phyloP scores from a whole-genome alignment of 345 rosid genomes.

The Lagerstroemia speciosa region DNA sequence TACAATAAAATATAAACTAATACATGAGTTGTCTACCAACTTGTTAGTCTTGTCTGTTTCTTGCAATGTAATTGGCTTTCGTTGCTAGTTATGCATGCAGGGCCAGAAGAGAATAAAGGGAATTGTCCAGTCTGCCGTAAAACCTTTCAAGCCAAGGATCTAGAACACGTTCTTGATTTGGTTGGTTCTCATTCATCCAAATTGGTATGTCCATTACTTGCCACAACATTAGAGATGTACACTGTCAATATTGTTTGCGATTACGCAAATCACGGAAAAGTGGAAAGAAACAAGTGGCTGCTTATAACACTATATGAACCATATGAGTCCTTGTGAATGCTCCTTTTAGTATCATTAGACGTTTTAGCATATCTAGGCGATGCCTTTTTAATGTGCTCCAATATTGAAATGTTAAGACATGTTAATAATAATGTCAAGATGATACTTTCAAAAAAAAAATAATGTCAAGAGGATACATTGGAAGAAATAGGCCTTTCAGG shows the following conservation, averaged over 20 bases:
- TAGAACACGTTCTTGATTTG: slow-evolving; percentile 70
- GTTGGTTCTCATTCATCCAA: slow-evolving; percentile 43
- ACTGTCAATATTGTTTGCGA: not conserved
- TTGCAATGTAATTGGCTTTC: not conserved
- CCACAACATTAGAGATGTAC: not conserved
- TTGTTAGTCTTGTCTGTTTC: not conserved
- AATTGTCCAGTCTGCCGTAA: slow-evolving; percentile 88
- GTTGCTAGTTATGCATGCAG: slow-evolving; percentile 22
- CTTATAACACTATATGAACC: not conserved
- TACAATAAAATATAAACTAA: not conserved
- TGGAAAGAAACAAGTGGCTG: not conserved
- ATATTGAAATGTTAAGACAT: not conserved
- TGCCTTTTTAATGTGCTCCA: not conserved
- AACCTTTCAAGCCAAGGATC: slow-evolving; percentile 58
- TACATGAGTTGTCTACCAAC: not conserved
- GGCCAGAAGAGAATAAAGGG: slow-evolving; percentile 36
- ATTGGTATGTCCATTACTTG: slow-evolving; percentile 31
- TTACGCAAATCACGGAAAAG: not conserved
- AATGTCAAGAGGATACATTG: not conserved
- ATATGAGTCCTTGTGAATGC: not conserved
- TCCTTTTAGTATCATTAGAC: too few relatives aligned
- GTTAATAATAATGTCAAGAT: not conserved
- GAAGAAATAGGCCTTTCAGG: not conserved
- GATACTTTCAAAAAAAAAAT: not conserved
- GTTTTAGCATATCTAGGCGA: not conserved